Evolutionary conservation across 352 stramenopile genomes (phyloP).

Genomic region (Phytophthora cactorum): DNA sequence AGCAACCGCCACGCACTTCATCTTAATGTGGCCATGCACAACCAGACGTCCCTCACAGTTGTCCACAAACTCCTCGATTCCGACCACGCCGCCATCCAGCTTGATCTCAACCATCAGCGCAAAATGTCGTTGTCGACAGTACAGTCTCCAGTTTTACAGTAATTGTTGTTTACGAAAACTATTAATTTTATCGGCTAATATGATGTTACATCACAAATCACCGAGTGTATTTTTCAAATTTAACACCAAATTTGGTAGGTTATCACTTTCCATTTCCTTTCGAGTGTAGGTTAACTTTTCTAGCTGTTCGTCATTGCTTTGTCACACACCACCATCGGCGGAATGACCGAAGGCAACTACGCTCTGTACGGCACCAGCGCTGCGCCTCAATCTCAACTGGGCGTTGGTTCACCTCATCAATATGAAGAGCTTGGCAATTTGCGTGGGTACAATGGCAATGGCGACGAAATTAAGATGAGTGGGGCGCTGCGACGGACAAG

Average conservation of each 20-base stretch:
- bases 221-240: no score
- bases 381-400: background rate
- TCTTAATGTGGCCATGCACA: conserved; percentile 53
- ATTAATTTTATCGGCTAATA: no score
- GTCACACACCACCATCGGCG: conserved; percentile 1
- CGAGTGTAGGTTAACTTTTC: background rate
- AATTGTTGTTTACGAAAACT: no score
- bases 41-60: conserved; percentile 8
- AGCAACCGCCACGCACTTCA: conserved; percentile 38
- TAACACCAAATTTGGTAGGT: background rate
- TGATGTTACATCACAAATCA: no score
- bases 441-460: background rate
- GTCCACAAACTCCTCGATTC: conserved; percentile 55
- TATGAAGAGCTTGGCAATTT: conserved; percentile 4
- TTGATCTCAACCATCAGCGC: conserved; percentile 3
- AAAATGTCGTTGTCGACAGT: background rate
- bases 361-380: conserved; percentile 22
- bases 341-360: conserved; percentile 25
- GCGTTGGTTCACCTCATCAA: conserved; percentile 1
- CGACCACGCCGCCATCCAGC: conserved; percentile 39
- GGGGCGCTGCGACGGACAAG: conserved; percentile 36
- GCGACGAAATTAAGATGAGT: conserved; percentile 19
- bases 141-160: background rate
- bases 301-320: background rate
- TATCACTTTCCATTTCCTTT: background rate